These are phyloP conservation scores for Sindora glabra DNA, from an alignment of 306 rosid genomes.

Conservation along the genomic window DNA sequence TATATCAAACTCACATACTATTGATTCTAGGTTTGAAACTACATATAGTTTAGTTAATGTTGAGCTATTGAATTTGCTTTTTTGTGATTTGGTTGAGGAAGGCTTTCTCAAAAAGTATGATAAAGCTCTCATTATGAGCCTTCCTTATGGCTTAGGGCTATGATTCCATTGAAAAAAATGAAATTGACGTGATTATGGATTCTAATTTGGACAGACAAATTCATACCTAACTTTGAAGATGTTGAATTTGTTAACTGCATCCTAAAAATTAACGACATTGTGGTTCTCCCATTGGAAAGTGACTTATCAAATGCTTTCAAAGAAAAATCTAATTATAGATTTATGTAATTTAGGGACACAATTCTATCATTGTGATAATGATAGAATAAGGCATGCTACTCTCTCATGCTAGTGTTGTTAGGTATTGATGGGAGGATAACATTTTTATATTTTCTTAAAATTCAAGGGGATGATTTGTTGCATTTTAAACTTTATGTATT, in stretches of 20 bases:
- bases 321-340: conserved; percentile 33
- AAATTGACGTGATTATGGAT: conserved; percentile 23
- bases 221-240: conserved; percentile 21
- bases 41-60: conserved; percentile 3
- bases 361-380: conserved; percentile 40
- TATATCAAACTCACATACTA: conserved; percentile 1
- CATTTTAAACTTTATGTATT: too few relatives aligned
- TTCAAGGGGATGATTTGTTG: too few relatives aligned
- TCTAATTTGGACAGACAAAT: conserved; percentile 32
- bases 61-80: conserved; percentile 32
- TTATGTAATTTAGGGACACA: conserved; percentile 34
- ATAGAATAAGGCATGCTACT: conserved; percentile 34
- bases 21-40: conserved; percentile 6
- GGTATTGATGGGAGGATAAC: too few relatives aligned
- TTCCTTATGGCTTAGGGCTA: conserved; percentile 11
- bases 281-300: conserved; percentile 39
- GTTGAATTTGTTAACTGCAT: conserved; percentile 39
- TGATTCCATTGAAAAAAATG: conserved; percentile 7
- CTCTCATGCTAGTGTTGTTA: too few relatives aligned
- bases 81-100: conserved; percentile 49
- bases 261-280: conserved; percentile 47
- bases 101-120: conserved; percentile 35
- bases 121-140: conserved; percentile 41
- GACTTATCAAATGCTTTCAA: conserved; percentile 21
- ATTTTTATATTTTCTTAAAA: too few relatives aligned